Evolutionary conservation across 345 rosid species (phyloP).

Genomic region (Populus nigra): DNA sequence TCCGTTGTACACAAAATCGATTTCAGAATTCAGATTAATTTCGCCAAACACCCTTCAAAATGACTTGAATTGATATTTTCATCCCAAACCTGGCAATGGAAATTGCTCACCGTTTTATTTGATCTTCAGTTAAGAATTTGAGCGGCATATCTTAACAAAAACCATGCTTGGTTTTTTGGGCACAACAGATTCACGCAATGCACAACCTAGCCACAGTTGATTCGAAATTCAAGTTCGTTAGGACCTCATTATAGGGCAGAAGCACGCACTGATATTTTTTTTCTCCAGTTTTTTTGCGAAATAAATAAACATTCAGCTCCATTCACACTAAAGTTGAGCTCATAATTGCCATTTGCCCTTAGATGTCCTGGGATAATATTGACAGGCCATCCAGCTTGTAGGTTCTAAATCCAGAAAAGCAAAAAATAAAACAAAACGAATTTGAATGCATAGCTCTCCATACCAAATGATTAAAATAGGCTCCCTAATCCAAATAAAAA

Average conservation of each 20-base stretch:
- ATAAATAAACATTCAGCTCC: neutral
- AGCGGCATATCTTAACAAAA: too few species aligned
- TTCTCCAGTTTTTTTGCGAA: too few species aligned
- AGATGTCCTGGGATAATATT: neutral
- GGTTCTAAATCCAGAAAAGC: neutral
- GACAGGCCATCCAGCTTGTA: neutral
- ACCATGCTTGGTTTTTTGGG: too few species aligned
- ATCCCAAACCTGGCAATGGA: too few species aligned
- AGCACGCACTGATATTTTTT: too few species aligned
- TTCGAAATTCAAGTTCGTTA: neutral
- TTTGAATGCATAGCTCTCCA: neutral
- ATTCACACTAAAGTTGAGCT: neutral
- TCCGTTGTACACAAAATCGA: neutral
- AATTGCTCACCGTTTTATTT: too few species aligned
- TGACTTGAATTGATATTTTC: too few species aligned
- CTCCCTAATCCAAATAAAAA: neutral
- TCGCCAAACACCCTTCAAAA: too few species aligned
- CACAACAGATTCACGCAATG: neutral
- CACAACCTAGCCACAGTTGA: neutral
- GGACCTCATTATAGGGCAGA: neutral
- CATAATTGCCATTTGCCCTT: neutral
- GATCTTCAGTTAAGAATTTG: too few species aligned
- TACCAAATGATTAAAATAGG: neutral
- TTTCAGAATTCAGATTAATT: too few species aligned
- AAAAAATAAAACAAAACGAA: neutral